A percentile compares a stretch with the other conserved stretches of the same genome.
Conservation (phyloP, 1,284 basidiomycete genomes). For the Rhodotorula sp. region DNA sequence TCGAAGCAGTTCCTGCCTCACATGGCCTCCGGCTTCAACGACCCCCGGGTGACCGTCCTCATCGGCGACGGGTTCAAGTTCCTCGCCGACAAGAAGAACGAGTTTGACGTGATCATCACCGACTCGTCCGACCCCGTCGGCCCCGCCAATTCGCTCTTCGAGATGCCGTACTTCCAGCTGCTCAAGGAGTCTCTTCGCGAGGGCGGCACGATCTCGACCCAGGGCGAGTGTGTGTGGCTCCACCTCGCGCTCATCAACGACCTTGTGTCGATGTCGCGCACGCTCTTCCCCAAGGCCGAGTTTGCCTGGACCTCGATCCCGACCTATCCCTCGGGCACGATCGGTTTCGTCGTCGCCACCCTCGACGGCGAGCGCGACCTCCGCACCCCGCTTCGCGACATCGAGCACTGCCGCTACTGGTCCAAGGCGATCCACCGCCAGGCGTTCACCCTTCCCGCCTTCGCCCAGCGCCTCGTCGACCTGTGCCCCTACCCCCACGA, state of each 20-base stretch:
- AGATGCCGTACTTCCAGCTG: slow-evolving; percentile 96
- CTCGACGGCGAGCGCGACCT: slow-evolving; percentile 71
- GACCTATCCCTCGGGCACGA: slow-evolving; percentile 95
- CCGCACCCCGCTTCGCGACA: slow-evolving; percentile 64
- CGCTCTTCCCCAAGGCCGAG: slow-evolving; percentile 78
- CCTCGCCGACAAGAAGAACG: slow-evolving; percentile 80
- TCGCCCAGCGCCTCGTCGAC: slow-evolving; percentile 60
- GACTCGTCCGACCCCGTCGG: slow-evolving; percentile 99
- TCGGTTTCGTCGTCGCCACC: slow-evolving; percentile 90
- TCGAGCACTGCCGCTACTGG: slow-evolving; percentile 73
- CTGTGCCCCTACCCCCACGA: slow-evolving; percentile 59
- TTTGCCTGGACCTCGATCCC: slow-evolving; percentile 98
- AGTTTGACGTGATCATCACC: slow-evolving; percentile 98
- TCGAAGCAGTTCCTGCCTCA: slow-evolving; percentile 90
- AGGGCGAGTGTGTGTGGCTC: slow-evolving; percentile 94
- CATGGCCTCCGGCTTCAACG: slow-evolving; percentile 82
- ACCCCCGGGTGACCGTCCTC: slow-evolving; percentile 80
- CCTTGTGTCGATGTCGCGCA: slow-evolving; percentile 68
- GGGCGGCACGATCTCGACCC: slow-evolving; percentile 92
- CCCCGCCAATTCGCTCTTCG: slow-evolving; percentile 89
- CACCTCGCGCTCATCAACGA: slow-evolving; percentile 85
- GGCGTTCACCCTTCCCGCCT: slow-evolving; percentile 89
- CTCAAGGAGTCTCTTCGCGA: slow-evolving; percentile 83
- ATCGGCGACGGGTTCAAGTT: slow-evolving; percentile 98
- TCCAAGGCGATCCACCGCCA: slow-evolving; percentile 76